Evolutionary conservation across 2,329 filamentous ascomycete genomes (phyloP), one percentile per base, ranked within the genome.

Genomic region (Cladobotryum mycophilum): DNA sequence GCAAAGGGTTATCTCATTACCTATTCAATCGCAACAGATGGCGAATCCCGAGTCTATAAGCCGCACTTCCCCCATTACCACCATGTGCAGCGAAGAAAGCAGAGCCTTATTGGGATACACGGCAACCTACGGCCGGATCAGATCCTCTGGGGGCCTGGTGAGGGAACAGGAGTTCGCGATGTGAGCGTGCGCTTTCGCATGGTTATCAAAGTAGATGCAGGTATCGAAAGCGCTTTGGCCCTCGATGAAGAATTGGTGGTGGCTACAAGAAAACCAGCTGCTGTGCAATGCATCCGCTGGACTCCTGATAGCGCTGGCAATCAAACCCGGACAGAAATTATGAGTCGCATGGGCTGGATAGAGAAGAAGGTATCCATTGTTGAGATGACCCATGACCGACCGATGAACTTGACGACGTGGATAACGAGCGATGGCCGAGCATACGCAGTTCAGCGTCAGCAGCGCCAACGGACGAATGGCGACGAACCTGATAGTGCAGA

Each of bases 231-330:
- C 61, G 89, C 88, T 11, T 72, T 97, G 49, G 92, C 93, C 2
- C 77, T 97, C 18, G 93, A 97, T 58, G 89, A 96, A 50, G 93
- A 97, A 67, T 75, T 99, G 38, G 78, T 97, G 18, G 91, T 99
- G 47, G 89, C 93, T 4, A 99, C 93, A 1, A 78, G 82, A 51
- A 96, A 93, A 63, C 93, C 93, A 3, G 85, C 91, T 1, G 92
- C 93, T n/a, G 83, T 97, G 14, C 93, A 99, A 68, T 96, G 91
- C 69, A 97, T 99, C 59, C 83, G 88, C 52, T 99, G 93, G 93
- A 87, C 86, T 0, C 88, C 91, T 1, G 91, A 96, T 64, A 85
- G 79, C 57, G 80, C 78, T 34, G 88, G 88, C 17, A 86, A 80
- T 54, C 92, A 97, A 68, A 96, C 91, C 3, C 90, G 83, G 58